Evolutionary conservation across 2,329 filamentous ascomycete species (phyloP).

Genomic region (Fusarium mundagurra): DNA sequence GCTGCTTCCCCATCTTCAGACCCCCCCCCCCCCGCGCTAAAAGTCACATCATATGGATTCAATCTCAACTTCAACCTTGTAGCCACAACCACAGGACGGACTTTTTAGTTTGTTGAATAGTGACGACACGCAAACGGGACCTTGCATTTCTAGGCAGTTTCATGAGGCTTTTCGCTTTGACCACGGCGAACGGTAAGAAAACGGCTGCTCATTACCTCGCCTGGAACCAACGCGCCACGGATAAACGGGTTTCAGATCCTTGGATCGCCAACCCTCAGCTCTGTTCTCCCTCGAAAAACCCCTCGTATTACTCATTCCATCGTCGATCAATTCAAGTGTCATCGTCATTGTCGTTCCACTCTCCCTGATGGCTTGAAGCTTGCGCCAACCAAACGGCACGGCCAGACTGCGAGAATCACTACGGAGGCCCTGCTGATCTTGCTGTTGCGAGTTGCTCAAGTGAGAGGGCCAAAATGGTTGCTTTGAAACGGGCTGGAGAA

Average conservation of each 20-base stretch:
- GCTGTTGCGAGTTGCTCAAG: neutral
- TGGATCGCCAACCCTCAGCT: constrained; percentile 6
- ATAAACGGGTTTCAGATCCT: constrained; percentile 18
- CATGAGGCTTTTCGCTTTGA: neutral
- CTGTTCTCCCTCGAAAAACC: constrained; percentile 7
- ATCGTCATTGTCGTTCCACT: constrained; percentile 31
- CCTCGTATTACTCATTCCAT: constrained; percentile 23
- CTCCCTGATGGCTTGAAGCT: constrained; percentile 27
- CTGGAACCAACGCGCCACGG: constrained; percentile 3
- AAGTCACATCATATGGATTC: constrained; percentile 22
- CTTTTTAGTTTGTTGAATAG: neutral
- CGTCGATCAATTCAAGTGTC: constrained; percentile 23
- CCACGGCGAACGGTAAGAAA: neutral
- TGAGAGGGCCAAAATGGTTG: neutral
- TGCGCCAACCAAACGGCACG: neutral
- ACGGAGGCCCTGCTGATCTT: neutral
- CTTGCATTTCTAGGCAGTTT: neutral
- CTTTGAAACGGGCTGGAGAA: neutral
- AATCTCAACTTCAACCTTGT: constrained; percentile 1
- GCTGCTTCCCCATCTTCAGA: no score
- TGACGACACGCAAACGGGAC: neutral
- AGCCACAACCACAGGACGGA: constrained; percentile 3
- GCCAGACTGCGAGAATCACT: neutral
- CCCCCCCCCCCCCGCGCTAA: no score
- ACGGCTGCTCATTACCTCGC: neutral